Evolutionary conservation across 257 asterid genomes (phyloP), one percentile per base, ranked within the genome.

Genomic region (Fraxinus excelsior): DNA sequence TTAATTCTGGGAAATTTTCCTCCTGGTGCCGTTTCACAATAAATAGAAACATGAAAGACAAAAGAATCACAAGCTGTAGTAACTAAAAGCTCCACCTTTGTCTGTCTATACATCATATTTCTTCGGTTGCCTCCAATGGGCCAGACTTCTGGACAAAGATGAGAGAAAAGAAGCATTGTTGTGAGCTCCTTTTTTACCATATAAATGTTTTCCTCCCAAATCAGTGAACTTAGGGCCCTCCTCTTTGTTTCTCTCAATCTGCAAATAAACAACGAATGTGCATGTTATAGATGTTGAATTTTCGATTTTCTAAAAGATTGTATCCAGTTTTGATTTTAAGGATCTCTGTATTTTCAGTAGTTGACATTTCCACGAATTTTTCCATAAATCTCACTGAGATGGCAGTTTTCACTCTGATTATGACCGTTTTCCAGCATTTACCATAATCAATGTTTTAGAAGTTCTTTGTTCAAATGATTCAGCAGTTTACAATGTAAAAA

Each of bases 181-280:
- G 78, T 86, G 86, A 73, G 82, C 77, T 73, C 95, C 96, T 79
- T 87, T 91, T 82, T 82, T 89, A 78, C 99, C 97, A 66, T 89
- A 94, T 85, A 94, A 83, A 85, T 90, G 96, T 78, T 96, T 96
- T 71, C 97, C 98, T 72, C 98, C 97, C 79, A 96, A 87, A 84
- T 96, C 99, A 0, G 99, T 90, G 84, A 80, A 93, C 80, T 93
- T 93, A 1, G 97, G 92, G 79, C 97, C 98, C 92, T 89, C 86
- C 19, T 84, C 97, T 82, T 88, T 91, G 85, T 90, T 88, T 90
- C 99, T 86, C 35, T 96, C 99, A 44, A 95, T 95, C 99, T 95
- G 96, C 87, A 80, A 25, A n/a, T 14, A 4, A 44, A 44, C 25
- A 46, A 70, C 12, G 56, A 44, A 62, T 4, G 67, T 49, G 40